Base-by-base conservation (phyloP, 129 eudicot genomes). In the Cynara cardunculus region DNA sequence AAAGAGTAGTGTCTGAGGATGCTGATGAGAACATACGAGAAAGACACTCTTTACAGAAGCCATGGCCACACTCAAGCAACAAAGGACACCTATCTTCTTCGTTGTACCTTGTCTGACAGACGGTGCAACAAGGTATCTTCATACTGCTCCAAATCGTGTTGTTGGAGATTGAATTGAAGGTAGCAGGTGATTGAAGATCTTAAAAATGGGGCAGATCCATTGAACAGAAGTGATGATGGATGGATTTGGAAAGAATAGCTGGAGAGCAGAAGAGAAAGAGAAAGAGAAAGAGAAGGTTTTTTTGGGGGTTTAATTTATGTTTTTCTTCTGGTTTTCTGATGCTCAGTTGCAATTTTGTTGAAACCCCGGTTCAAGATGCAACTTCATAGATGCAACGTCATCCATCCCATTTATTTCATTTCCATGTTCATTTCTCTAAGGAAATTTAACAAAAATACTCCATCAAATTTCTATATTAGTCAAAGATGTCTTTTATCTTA, bases 11-110 rank as follows among this genome's bases (percentile, higher is more conserved):
- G 41, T 95, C 97, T 0, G 91, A 80, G 0, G 91, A 86, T 0
- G 96, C 86, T 12, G 94, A 32, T 16, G 92, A 22, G 78, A 90
- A 92, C 96, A 95, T 85, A 13, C 83, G 84, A 8, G 91, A 92
- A 16, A 95, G 78, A 56, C 99, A 95, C 32, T 92, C 97, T 25
- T 85, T 90, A 72, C 99, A 95, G 83, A 86, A 95, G 7, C 94
- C 94, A 80, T 95, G 99, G 81, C 99, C 99, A 82, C 99, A 95
- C 81, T 90, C 89, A 27, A 95, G 99, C 25, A 95, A 37, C 1
- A 95, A 70, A 0, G 99, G 99, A 81, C 97, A 88, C 41, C 99
- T 77, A 7, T 89, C 94, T 1, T 89, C 90, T 80, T 95, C 99
- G 94, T 88, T 87, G 86, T 92, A 95, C 81, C 89, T 78, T 5